phyloP scores from a whole-genome alignment of 163 green algal genomes.

The Chloromonas sp. region DNA sequence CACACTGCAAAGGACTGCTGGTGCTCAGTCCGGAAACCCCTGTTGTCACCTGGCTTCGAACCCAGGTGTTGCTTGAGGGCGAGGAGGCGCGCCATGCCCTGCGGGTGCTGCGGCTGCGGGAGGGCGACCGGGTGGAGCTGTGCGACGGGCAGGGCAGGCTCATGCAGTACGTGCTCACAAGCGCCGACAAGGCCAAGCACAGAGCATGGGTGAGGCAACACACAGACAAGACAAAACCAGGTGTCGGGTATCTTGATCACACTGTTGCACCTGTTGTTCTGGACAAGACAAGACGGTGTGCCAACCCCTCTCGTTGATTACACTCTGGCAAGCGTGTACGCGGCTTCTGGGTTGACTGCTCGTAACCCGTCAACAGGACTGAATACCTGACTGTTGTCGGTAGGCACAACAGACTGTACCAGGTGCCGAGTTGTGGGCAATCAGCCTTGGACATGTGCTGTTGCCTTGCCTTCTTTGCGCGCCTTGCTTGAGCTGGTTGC shows the following conservation, averaged over 20 bases:
- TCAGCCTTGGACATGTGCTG: too few species aligned
- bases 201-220: constrained; percentile 19
- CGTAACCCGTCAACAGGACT: too few species aligned
- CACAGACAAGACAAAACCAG: not conserved
- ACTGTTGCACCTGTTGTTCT: not conserved
- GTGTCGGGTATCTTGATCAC: not conserved
- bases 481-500: too few species aligned
- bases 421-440: too few species aligned
- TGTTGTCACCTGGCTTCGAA: not conserved
- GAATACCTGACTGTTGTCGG: too few species aligned
- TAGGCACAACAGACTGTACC: too few species aligned
- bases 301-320: too few species aligned
- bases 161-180: constrained; percentile 13
- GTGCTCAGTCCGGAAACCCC: not conserved
- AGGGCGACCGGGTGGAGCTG: constrained; percentile 54
- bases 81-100: constrained; percentile 53
- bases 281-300: not conserved
- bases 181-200: constrained; percentile 12
- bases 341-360: too few species aligned
- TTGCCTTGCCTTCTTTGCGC: too few species aligned
- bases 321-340: not conserved
- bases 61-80: constrained; percentile 34
- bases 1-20: not conserved
- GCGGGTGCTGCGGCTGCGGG: constrained; percentile 29
- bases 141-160: constrained; percentile 61